Conservation (phyloP, 805 yeast species). For the Kregervanrija pseudodelftensis region DNA sequence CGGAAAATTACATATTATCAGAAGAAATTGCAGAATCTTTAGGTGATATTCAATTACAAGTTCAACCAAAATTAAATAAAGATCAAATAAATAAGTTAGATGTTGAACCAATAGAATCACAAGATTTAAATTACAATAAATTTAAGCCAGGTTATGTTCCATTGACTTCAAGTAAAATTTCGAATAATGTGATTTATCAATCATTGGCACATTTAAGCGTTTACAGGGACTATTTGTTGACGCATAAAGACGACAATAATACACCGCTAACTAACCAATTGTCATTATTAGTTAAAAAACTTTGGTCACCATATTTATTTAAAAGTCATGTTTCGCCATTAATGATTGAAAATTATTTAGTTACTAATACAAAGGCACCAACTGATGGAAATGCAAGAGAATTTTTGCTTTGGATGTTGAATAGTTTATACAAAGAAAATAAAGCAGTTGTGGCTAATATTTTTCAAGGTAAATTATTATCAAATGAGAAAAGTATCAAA, state of each 20-base stretch:
- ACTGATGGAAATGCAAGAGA: constrained; percentile 32
- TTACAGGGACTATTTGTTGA: constrained; percentile 40
- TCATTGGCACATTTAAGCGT: constrained; percentile 45
- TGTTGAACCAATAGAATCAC: constrained; percentile 14
- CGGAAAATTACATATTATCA: constrained; percentile 46
- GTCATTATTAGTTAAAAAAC: constrained; percentile 41
- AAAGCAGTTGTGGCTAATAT: constrained; percentile 25
- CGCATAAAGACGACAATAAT: constrained; percentile 13
- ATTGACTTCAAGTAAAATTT: constrained; percentile 46
- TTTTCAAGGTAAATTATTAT: constrained; percentile 47
- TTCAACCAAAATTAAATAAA: constrained; percentile 43
- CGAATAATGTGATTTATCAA: constrained; percentile 48
- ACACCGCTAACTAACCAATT: constrained; percentile 32
- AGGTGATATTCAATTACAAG: constrained; percentile 43
- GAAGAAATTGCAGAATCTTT: constrained; percentile 28
- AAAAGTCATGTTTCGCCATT: constrained; percentile 61
- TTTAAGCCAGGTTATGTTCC: constrained; percentile 66
- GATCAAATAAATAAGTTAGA: constrained; percentile 29
- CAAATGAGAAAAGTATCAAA: constrained; percentile 21
- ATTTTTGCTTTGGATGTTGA: constrained; percentile 55
- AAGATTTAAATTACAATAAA: constrained; percentile 37
- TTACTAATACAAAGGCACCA: constrained; percentile 34
- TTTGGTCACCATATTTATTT: constrained; percentile 59
- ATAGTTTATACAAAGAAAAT: constrained; percentile 32
- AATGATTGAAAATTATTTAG: constrained; percentile 48